Percentiles rank a stretch among this genome's conserved stretches.
phyloP scores from a whole-genome alignment of 1,284 basidiomycete genomes.

The Crucibulum cyathiforme region DNA sequence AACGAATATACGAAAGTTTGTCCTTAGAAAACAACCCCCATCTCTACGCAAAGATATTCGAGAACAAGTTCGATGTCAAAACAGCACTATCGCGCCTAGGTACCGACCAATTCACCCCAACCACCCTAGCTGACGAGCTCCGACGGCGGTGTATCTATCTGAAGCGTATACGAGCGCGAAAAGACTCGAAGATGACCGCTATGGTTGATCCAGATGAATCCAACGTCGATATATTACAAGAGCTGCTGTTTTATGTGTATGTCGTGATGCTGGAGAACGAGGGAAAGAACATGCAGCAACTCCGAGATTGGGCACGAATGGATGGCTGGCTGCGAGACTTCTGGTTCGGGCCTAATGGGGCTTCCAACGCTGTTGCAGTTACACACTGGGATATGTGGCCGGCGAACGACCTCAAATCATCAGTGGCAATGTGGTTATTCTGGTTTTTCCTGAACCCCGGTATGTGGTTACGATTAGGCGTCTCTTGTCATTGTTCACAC shows the following conservation, averaged over 20 bases:
- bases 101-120: conserved; percentile 42
- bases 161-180: conserved; percentile 54
- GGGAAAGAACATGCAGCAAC: conserved; percentile 74
- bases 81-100: conserved; percentile 64
- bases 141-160: conserved; percentile 59
- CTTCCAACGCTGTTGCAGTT: conserved; percentile 46
- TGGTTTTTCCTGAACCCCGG: conserved; percentile 72
- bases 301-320: conserved; percentile 60
- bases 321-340: conserved; percentile 56
- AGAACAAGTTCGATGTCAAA: conserved; percentile 67
- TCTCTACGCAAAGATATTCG: conserved; percentile 76
- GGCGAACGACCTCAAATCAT: conserved; percentile 52
- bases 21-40: conserved; percentile 57
- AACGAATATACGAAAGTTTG: conserved; percentile 53
- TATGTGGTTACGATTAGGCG: conserved; percentile 36
- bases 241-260: conserved; percentile 71
- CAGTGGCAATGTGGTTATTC: conserved; percentile 75
- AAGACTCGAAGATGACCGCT: conserved; percentile 38
- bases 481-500: conserved; percentile 4
- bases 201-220: conserved; percentile 25
- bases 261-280: conserved; percentile 84
- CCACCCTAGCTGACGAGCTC: conserved; percentile 61
- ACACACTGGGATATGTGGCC: conserved; percentile 60
- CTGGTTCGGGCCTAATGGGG: conserved; percentile 58
- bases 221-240: conserved; percentile 33